Percentiles rank a stretch among this genome's conserved stretches.
Conservation (phyloP, 2,329 filamentous ascomycete genomes). For the Leptographium galeiforme region DNA sequence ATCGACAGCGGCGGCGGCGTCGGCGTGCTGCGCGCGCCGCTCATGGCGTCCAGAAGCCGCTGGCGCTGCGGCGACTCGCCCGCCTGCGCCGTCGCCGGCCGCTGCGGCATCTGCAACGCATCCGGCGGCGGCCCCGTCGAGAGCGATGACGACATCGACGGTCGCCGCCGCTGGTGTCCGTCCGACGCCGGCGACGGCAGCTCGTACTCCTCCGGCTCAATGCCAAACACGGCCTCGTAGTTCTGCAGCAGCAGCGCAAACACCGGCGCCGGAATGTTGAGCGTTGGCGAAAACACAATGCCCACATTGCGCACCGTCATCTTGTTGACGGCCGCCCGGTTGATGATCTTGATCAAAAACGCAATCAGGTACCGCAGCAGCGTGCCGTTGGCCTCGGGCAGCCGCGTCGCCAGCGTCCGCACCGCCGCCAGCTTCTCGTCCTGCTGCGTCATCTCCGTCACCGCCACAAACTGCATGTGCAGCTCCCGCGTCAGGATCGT, state of each 20-base stretch:
- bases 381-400: slow-evolving; percentile 69
- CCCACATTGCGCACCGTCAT: slow-evolving; percentile 97
- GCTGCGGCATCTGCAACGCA: slow-evolving; percentile 22
- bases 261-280: slow-evolving; percentile 90
- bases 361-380: slow-evolving; percentile 74
- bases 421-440: slow-evolving; percentile 65
- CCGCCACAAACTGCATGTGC: slow-evolving; percentile 74
- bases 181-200: slow-evolving; percentile 30
- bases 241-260: slow-evolving; percentile 91
- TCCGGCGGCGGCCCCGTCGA: slow-evolving; percentile 5
- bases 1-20: slow-evolving; percentile 31
- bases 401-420: slow-evolving; percentile 62
- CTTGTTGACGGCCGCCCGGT: slow-evolving; percentile 82
- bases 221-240: slow-evolving; percentile 72
- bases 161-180: slow-evolving; percentile 12
- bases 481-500: slow-evolving; percentile 86
- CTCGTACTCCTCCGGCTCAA: slow-evolving; percentile 51
- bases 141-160: slow-evolving; percentile 12
- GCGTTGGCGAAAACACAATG: slow-evolving; percentile 92
- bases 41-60: slow-evolving; percentile 28
- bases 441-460: slow-evolving; percentile 65
- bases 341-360: slow-evolving; percentile 84
- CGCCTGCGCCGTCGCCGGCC: slow-evolving; percentile 36
- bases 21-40: slow-evolving; percentile 25
- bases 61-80: slow-evolving; percentile 39